Evolutionary conservation across 768 basidiomycete species (phyloP).

Genomic region (Phlebiopsis flavidoalba): DNA sequence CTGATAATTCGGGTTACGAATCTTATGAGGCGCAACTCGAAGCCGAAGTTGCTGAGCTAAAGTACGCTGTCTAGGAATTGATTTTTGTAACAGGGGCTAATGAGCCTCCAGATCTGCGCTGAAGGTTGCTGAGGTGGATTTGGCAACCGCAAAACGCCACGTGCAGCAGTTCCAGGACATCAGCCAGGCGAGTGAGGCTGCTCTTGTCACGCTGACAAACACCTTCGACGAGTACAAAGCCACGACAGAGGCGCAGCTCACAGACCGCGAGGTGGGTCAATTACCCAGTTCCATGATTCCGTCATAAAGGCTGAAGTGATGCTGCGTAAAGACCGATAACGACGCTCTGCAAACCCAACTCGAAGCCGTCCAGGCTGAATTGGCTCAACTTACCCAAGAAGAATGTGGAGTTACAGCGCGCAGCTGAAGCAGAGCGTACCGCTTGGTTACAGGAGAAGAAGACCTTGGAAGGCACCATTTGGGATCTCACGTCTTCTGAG

Average conservation of each 20-base stretch:
- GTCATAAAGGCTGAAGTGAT: not conserved
- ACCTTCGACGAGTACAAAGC: slow-evolving; percentile 81
- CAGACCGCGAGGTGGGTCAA: slow-evolving; percentile 58
- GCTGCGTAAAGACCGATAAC: slow-evolving; percentile 48
- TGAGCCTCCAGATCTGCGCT: slow-evolving; percentile 51
- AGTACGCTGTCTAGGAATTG: slow-evolving; percentile 35
- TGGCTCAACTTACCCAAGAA: slow-evolving; percentile 43
- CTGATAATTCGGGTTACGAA: slow-evolving; percentile 40
- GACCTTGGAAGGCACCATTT: slow-evolving; percentile 75
- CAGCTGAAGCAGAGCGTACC: slow-evolving; percentile 62
- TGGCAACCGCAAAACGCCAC: slow-evolving; percentile 63
- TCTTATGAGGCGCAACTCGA: slow-evolving; percentile 69
- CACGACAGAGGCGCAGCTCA: slow-evolving; percentile 63
- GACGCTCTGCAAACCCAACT: slow-evolving; percentile 61
- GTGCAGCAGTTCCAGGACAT: slow-evolving; percentile 86
- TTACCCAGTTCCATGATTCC: not conserved
- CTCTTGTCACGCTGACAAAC: slow-evolving; percentile 59
- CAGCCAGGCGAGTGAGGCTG: slow-evolving; percentile 75
- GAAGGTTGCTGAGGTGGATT: slow-evolving; percentile 74
- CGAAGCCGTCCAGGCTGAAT: slow-evolving; percentile 46
- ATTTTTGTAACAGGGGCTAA: not conserved
- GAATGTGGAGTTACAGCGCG: slow-evolving; percentile 54
- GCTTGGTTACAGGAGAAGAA: slow-evolving; percentile 79
- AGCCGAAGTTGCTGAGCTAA: slow-evolving; percentile 78
- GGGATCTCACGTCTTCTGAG: slow-evolving; percentile 74